Evolutionary conservation across 805 yeast species (phyloP), one percentile per base, ranked within the genome.

Genomic region (Allodekkera sacchari): DNA sequence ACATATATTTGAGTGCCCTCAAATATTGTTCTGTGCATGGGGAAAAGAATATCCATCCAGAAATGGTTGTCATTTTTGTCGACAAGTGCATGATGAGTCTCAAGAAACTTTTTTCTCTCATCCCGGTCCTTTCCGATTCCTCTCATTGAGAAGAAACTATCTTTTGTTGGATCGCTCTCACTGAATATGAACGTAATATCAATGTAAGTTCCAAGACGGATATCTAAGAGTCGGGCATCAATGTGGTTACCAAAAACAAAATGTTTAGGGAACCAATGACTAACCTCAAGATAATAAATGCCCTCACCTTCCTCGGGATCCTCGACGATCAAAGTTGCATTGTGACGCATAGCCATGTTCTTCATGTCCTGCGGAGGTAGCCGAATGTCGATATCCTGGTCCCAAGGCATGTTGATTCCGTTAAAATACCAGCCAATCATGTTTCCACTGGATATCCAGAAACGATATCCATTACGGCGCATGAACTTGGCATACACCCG

Each of bases 181-280:
- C 13, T 25, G 17, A 24, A 21, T 5, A 30, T 17, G 15, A 22
- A 30, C 13, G 92, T 81, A 21, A 81, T 72, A 50, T 81, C 92
- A 34, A 81, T 75, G 47, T 74, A 81, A 31, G 76, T 51, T 0
- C 89, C 92, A 5, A 77, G 66, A 40, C 75, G 80, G 10, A 75
- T 58, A 50, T 81, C 88, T 34, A 81, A 72, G 45, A 80, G 77
- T 33, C 92, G 57, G 0, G 83, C 88, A 55, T 78, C 84, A 28
- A 80, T 79, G 42, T 74, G 74, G 48, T 79, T 77, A 1, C 80
- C 82, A 40, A 71, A 74, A 1, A 74, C 81, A 8, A 68, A 53
- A 35, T 53, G 55, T 13, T 19, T 18, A 20, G 25, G 28, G 21
- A 18, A 30, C 33, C 33, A 30, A 10, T 28, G 33, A 4, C 74